These are phyloP conservation scores for Ormosia semicastrata DNA, from an alignment of 306 rosid genomes.

Conservation along the genomic window DNA sequence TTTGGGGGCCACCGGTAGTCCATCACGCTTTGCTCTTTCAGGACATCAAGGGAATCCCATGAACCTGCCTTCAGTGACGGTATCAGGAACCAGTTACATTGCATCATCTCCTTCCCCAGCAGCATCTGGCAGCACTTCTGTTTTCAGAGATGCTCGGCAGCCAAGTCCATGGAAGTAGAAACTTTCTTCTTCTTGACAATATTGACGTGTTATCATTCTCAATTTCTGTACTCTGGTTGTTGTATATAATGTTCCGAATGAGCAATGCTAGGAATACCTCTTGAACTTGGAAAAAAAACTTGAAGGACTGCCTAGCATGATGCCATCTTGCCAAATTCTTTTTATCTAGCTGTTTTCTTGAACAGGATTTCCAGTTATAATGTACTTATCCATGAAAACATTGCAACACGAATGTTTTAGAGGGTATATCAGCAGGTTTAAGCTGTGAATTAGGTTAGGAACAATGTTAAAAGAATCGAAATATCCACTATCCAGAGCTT, in stretches of 20 bases:
- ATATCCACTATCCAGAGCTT: background rate
- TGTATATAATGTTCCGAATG: slow-evolving; percentile 1
- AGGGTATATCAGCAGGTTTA: background rate
- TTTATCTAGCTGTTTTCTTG: background rate
- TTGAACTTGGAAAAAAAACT: background rate
- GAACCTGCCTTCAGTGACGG: slow-evolving; percentile 62
- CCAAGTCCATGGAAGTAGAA: slow-evolving; percentile 94
- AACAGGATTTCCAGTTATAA: background rate
- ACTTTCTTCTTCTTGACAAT: background rate
- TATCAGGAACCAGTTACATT: slow-evolving; percentile 73
- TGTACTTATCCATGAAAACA: background rate
- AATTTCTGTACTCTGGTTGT: background rate
- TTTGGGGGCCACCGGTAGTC: slow-evolving; percentile 56
- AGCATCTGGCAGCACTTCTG: slow-evolving; percentile 85
- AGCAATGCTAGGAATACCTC: slow-evolving; percentile 1
- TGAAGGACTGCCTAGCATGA: background rate
- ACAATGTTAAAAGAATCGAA: background rate
- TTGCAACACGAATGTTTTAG: background rate
- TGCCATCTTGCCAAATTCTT: background rate
- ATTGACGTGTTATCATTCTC: background rate
- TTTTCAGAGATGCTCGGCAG: slow-evolving; percentile 76
- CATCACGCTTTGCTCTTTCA: slow-evolving; percentile 66
- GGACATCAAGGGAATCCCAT: slow-evolving; percentile 65
- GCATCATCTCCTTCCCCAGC: slow-evolving; percentile 95
- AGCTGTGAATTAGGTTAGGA: background rate